A percentile compares a stretch with the other conserved stretches of the same genome.
phyloP scores from a whole-genome alignment of 2,329 filamentous ascomycete genomes.

The Coleophoma cylindrospora region DNA sequence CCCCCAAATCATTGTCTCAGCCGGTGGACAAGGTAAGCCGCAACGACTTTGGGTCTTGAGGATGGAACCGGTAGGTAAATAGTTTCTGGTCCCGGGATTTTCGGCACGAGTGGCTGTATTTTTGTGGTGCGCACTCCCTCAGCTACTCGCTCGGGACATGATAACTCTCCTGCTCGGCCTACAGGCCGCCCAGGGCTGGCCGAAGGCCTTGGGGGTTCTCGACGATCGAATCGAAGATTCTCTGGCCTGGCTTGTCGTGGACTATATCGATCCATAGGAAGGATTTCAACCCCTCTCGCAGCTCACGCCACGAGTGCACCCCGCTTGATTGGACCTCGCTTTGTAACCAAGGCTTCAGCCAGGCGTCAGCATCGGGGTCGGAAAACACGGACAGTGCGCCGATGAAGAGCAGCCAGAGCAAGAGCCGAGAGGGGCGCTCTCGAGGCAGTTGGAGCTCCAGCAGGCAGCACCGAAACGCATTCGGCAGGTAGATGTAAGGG shows the following conservation, averaged over 20 bases:
- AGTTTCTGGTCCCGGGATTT: too few relatives aligned
- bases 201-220: too few relatives aligned
- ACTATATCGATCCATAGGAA: conserved; percentile 26
- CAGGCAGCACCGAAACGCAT: background rate
- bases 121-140: too few relatives aligned
- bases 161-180: too few relatives aligned
- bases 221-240: conserved; percentile 12
- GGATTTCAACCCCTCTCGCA: conserved; percentile 15
- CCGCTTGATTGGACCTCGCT: conserved; percentile 7
- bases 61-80: too few relatives aligned
- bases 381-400: conserved; percentile 9
- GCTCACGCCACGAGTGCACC: conserved; percentile 4
- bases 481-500: background rate
- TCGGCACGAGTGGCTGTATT: too few relatives aligned
- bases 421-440: background rate
- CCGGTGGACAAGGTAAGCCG: too few relatives aligned
- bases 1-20: too few relatives aligned
- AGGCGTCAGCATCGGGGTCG: conserved; percentile 2
- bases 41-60: too few relatives aligned
- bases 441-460: background rate
- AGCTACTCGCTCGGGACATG: too few relatives aligned
- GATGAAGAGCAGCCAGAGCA: conserved; percentile 8
- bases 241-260: conserved; percentile 20
- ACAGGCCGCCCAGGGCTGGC: too few relatives aligned
- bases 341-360: conserved; percentile 11